Conservation (phyloP, 2,329 filamentous ascomycete genomes). For the Fusarium miscanthi region DNA sequence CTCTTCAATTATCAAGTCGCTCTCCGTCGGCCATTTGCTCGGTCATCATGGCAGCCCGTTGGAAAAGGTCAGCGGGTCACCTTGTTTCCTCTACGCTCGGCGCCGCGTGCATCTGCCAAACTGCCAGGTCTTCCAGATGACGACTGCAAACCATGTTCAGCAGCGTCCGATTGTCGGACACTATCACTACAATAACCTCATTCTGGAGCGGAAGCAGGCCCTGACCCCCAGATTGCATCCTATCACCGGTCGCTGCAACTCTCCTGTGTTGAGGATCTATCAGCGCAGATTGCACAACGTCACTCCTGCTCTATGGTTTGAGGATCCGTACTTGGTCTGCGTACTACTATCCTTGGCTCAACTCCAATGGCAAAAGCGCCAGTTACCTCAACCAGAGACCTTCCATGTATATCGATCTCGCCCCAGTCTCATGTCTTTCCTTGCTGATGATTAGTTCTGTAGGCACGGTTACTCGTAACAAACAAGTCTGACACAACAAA, state of each 20-base stretch:
- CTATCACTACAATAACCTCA: not conserved
- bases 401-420: too few species aligned
- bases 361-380: fast-evolving
- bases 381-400: not conserved
- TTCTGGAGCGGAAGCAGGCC: not conserved
- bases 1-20: not conserved
- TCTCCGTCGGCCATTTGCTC: not conserved
- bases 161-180: not conserved
- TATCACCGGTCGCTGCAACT: too few species aligned
- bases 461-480: not conserved
- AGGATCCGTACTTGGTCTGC: not conserved
- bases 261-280: not conserved
- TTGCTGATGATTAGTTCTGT: not conserved
- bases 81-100: not conserved
- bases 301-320: not conserved
- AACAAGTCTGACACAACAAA: not conserved
- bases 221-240: not conserved
- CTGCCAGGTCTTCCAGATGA: not conserved
- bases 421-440: not conserved
- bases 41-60: not conserved
- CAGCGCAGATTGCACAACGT: not conserved
- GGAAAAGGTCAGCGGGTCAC: not conserved
- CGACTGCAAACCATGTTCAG: not conserved
- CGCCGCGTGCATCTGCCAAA: not conserved
- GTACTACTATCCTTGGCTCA: not conserved